phyloP scores from a whole-genome alignment of 2,329 filamentous ascomycete species.

The Colletotrichum sp. region DNA sequence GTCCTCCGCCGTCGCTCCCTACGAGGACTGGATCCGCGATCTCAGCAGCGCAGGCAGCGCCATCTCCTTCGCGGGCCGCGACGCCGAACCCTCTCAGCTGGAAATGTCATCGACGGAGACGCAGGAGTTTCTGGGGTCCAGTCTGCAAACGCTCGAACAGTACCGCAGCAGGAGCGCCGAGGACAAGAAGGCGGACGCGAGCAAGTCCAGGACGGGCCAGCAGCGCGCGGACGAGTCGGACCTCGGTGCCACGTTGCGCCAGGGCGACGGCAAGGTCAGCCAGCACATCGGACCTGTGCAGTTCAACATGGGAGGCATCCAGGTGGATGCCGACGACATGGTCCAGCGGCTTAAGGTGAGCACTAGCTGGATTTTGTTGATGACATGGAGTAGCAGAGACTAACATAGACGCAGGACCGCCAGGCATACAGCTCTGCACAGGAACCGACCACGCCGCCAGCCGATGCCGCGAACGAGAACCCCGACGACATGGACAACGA shows the following conservation, averaged over 20 bases:
- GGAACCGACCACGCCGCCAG: constrained; percentile 43
- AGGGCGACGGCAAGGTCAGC: constrained; percentile 53
- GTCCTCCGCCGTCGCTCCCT: constrained; percentile 71
- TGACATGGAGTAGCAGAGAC: background rate
- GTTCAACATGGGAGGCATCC: constrained; percentile 98
- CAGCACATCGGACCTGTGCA: constrained; percentile 94
- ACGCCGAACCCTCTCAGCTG: constrained; percentile 47
- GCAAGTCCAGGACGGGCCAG: constrained; percentile 23
- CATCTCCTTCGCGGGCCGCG: constrained; percentile 56
- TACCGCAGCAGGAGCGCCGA: constrained; percentile 59
- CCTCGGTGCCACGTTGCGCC: constrained; percentile 26
- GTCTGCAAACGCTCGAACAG: constrained; percentile 76
- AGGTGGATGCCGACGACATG: constrained; percentile 95
- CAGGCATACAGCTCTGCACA: constrained; percentile 55
- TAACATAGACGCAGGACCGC: constrained; percentile 51
- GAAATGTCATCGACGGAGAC: constrained; percentile 75
- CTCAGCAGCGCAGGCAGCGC: constrained; percentile 63
- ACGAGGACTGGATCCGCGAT: constrained; percentile 80
- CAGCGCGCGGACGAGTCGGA: constrained; percentile 24
- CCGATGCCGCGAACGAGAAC: constrained; percentile 36
- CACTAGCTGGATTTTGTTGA: constrained; percentile 13
- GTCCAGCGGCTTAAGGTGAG: constrained; percentile 79
- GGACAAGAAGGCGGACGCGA: constrained; percentile 29
- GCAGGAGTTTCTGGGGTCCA: constrained; percentile 77
- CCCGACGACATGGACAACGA: constrained; percentile 56